Evolutionary conservation across 371 early-diverging fungal species (phyloP).

Genomic region (Mortierella sp.): DNA sequence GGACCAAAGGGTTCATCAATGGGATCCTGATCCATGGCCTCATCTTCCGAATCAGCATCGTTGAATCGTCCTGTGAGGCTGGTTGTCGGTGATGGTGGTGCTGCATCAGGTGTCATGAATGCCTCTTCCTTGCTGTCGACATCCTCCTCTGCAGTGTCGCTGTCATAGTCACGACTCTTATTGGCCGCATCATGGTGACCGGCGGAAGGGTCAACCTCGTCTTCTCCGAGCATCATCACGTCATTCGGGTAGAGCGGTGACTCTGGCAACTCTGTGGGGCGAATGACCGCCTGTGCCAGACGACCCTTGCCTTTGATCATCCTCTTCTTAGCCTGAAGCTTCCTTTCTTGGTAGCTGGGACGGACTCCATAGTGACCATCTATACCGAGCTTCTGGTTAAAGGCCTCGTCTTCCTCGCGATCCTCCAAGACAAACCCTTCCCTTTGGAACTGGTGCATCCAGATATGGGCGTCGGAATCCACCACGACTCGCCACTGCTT

Average conservation of each 20-base stretch:
- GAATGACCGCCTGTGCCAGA: conserved; percentile 29
- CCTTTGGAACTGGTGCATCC: conserved; percentile 68
- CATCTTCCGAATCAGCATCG: conserved; percentile 50
- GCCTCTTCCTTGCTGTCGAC: conserved; percentile 45
- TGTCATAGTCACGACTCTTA: conserved; percentile 41
- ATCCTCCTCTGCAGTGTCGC: conserved; percentile 59
- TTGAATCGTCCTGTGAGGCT: conserved; percentile 55
- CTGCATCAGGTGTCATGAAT: conserved; percentile 60
- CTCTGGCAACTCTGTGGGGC: conserved; percentile 51
- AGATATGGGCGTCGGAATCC: conserved; percentile 79
- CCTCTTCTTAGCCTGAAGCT: conserved; percentile 47
- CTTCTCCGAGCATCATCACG: conserved; percentile 55
- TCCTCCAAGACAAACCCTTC: conserved; percentile 72
- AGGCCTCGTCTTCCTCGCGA: conserved; percentile 66
- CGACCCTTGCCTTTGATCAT: conserved; percentile 59
- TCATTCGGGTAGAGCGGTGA: conserved; percentile 53
- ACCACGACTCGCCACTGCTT: conserved; percentile 82
- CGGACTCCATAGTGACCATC: conserved; percentile 61
- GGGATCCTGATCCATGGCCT: conserved; percentile 46
- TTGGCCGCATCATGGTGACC: background rate
- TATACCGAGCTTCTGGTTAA: conserved; percentile 56
- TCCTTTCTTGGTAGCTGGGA: conserved; percentile 50
- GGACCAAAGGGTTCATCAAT: conserved; percentile 42
- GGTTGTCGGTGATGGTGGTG: conserved; percentile 57
- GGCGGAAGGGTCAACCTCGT: conserved; percentile 26